These are phyloP conservation scores for Tolypocladium guangdongense DNA, from an alignment of 2,329 filamentous ascomycete species.

Conservation along the genomic window DNA sequence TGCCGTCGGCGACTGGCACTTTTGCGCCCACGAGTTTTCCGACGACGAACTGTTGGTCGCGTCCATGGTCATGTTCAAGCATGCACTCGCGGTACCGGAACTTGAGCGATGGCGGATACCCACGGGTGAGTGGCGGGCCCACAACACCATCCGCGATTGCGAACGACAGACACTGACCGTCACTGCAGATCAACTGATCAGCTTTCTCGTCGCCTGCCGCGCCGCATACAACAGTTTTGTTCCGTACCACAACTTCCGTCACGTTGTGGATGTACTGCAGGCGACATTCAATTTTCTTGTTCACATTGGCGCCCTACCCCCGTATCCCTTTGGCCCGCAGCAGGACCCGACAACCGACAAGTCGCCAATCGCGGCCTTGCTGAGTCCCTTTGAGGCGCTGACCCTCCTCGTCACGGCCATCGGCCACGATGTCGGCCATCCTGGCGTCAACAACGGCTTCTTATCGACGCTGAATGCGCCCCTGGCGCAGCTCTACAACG, in stretches of 20 bases:
- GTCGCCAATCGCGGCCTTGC: constrained; percentile 59
- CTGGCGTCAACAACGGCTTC: constrained; percentile 96
- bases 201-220: constrained; percentile 78
- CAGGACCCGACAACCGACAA: constrained; percentile 25
- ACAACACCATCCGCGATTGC: background rate
- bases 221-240: constrained; percentile 95
- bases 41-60: constrained; percentile 86
- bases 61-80: constrained; percentile 79
- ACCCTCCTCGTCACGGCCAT: constrained; percentile 92
- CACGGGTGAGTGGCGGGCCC: constrained; percentile 46
- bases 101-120: constrained; percentile 71
- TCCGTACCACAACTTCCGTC: constrained; percentile 95
- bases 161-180: constrained; percentile 24
- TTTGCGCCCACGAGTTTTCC: constrained; percentile 78
- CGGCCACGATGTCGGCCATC: constrained; percentile 94
- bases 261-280: constrained; percentile 92
- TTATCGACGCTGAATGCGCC: constrained; percentile 85
- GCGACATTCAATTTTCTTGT: constrained; percentile 86
- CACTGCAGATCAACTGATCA: constrained; percentile 61
- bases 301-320: constrained; percentile 63
- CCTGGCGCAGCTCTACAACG: constrained; percentile 90
- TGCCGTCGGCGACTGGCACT: constrained; percentile 71
- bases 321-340: constrained; percentile 40
- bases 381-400: constrained; percentile 80
- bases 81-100: constrained; percentile 73